Evolutionary conservation across 208 protist species (phyloP).

Genomic region (Balamuthia mandrillaris): DNA sequence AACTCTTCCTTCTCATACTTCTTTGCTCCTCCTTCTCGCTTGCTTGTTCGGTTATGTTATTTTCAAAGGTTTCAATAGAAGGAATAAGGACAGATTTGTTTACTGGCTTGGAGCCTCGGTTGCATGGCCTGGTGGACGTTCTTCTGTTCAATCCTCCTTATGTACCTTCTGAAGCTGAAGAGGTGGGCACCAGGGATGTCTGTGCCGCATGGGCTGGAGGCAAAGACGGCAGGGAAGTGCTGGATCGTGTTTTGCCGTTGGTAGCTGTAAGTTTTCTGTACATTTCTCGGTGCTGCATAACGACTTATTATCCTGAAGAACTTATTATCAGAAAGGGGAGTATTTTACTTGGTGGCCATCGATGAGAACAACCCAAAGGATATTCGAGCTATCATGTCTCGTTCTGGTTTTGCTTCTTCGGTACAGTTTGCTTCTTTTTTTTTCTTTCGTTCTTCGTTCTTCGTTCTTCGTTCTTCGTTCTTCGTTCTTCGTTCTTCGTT

Average conservation of each 20-base stretch:
- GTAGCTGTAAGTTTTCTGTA: background rate
- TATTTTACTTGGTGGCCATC: conserved; percentile 56
- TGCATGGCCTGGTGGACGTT: conserved; percentile 42
- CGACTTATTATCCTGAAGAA: background rate
- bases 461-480: background rate
- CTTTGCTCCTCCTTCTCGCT: background rate
- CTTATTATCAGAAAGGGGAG: conserved; percentile 38
- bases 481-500: background rate
- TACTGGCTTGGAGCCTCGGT: background rate
- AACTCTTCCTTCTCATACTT: too few relatives aligned
- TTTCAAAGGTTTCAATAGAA: conserved; percentile 24
- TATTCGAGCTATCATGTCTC: background rate
- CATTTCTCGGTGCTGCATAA: background rate
- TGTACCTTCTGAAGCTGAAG: conserved; percentile 48
- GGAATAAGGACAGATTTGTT: conserved; percentile 38
- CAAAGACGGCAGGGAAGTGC: conserved; percentile 41
- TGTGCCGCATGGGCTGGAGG: conserved; percentile 54
- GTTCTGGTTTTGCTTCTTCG: background rate
- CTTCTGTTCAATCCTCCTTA: conserved; percentile 61
- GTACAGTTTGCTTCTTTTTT: background rate
- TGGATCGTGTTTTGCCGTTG: conserved; percentile 56
- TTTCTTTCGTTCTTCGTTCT: background rate
- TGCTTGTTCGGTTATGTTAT: background rate
- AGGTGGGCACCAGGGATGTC: conserved; percentile 36
- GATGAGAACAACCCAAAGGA: conserved; percentile 53